Base-by-base conservation (phyloP, 2,329 filamentous ascomycete species). In the Microsporum audouinii region DNA sequence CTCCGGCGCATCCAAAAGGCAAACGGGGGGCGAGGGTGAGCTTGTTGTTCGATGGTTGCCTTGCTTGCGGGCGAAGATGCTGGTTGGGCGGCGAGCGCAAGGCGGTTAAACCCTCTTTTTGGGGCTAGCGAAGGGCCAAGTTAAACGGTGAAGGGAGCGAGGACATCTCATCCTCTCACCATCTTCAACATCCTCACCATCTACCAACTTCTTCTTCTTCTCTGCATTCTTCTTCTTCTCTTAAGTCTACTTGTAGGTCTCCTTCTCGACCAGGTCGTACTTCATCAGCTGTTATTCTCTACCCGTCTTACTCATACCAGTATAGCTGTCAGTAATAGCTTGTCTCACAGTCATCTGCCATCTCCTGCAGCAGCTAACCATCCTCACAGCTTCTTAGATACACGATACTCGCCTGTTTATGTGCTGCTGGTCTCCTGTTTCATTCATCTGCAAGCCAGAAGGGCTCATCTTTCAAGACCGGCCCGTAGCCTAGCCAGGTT, bases 121-220 rank as follows among this genome's bases (percentile, higher is more conserved):
- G 31, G 51, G 51, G 51, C 51, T 55, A 55, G 51, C 51, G 51
- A 34, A 43, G 39, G 39, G 5, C 39, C 39, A n/a, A 43, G 38
- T 41, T 41, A 43, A 55, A 55, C 51, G 51, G 51, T 55, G 51
- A 55, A 45, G 17, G 51, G 27, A 34, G 17, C 17, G 17, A 55
- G 31, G n/a, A n/a, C 53, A 57, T 10, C 34, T 7, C 41, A 29
- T 51, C 51, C 51, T 10, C 55, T 59, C 53, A 8, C 61, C 58
- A 58, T 59, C 57, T 62, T 59, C 34, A 51, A 55, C 62, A 6
- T 34, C 17, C n/a, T 34, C 49, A 17, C 14, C 49, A n/a, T 34
- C 45, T 27, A 2, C 43, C 43, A 47, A 27, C 43, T 8, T 7
- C 41, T 36, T 56, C 47, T 58, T 58, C 53, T 64, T 34, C 51